Base-by-base conservation (phyloP, 768 basidiomycete genomes). In the Mycena vitilis region DNA sequence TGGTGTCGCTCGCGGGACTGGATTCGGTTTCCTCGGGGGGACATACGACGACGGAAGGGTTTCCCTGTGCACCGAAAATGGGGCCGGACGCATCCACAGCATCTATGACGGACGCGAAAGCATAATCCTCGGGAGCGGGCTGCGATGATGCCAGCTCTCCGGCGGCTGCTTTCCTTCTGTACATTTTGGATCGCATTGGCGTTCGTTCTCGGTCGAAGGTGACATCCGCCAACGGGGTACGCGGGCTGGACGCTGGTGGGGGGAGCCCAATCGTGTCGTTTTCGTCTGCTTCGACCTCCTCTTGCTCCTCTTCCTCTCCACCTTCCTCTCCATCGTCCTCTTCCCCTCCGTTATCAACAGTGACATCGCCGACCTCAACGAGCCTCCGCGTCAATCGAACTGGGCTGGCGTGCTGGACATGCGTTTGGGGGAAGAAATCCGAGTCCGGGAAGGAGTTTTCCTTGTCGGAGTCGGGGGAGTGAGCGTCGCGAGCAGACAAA, bases 361-460 rank as follows among this genome's bases (percentile, higher is more conserved):
- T 85, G 13, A 81, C 76, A 66, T 88, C 86, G 34, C 86, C 86
- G 54, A 88, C 74, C 73, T 87, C 86, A 42, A 86, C 76, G 45
- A 87, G 81, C 40, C 84, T 81, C 48, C 79, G 80, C 48, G 78
- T 82, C 59, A 81, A 77, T 30, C 75, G 75, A 44, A 77, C 72
- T 25, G 78, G 74, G 18, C 71, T 71, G 23, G 73, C 57, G 37
- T 74, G 77, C 77, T 79, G 66, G 71, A 68, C 23, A 77, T 74
- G 36, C 73, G 76, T 60, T 76, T 78, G 69, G 83, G 84, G 75
- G 83, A 84, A 42, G 78, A 78, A 45, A 76, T 77, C 71, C 80
- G 71, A 20, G 73, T 75, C 59, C 63, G 78, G 79, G 5, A 63
- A 69, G 15, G 73, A 68, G 71, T 87, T 88, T 72, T 86, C 86